Evolutionary conservation across 257 asterid genomes (phyloP).

Genomic region (Gentiana dahurica): DNA sequence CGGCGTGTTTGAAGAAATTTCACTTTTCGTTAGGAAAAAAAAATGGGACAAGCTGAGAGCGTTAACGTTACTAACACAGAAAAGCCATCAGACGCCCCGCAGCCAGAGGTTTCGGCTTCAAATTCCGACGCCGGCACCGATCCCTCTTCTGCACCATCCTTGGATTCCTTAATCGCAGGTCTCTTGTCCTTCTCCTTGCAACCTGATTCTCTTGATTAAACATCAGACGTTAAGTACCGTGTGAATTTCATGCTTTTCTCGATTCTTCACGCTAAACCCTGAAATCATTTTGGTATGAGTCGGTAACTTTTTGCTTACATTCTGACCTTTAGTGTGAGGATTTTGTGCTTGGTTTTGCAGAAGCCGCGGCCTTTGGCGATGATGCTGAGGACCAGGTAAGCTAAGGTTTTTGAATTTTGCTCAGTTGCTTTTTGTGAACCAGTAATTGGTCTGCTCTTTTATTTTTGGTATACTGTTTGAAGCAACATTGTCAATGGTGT

Average conservation of each 20-base stretch:
- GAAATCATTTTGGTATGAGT: no score
- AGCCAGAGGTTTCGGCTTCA: conserved; percentile 11
- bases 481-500: conserved; percentile 1
- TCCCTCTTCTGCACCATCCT: conserved; percentile 26
- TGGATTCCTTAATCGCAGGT: conserved; percentile 53
- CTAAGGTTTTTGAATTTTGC: no score
- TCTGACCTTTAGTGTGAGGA: neutral
- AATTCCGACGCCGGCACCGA: conserved; percentile 11
- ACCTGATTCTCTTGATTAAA: no score
- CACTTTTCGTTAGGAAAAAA: neutral
- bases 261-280: no score
- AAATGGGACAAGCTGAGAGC: conserved; percentile 18
- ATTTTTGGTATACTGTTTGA: neutral
- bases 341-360: conserved; percentile 12
- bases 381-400: conserved; percentile 31
- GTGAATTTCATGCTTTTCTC: no score
- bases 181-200: neutral
- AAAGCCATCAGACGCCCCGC: neutral
- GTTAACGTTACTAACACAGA: neutral
- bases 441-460: neutral
- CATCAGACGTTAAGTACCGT: no score
- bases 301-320: no score
- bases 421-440: neutral
- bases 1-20: neutral
- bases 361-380: conserved; percentile 71